These are phyloP conservation scores for Petunia hybrid DNA, from an alignment of 305 asterid genomes.

Conservation along the genomic window DNA sequence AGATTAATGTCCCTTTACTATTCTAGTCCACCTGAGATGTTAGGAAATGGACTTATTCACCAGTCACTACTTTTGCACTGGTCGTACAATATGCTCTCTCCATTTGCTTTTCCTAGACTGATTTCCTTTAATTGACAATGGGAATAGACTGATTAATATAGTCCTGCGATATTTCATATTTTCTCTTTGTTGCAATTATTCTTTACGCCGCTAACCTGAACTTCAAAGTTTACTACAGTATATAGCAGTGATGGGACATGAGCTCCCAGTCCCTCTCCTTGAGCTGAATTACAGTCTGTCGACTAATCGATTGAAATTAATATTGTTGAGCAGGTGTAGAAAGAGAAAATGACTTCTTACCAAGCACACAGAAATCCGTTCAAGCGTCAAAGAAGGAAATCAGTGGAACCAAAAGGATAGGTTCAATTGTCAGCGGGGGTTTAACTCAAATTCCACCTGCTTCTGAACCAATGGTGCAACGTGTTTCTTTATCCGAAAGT, in stretches of 20 bases:
- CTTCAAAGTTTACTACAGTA: slow-evolving; percentile 16
- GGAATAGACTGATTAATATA: slow-evolving; percentile 17
- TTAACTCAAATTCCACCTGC: slow-evolving; percentile 24
- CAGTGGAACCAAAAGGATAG: slow-evolving; percentile 41
- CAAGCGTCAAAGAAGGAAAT: slow-evolving; percentile 42
- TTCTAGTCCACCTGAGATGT: neutral
- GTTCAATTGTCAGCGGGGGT: slow-evolving; percentile 36
- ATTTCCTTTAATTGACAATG: neutral
- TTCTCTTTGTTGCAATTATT: neutral
- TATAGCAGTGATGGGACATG: slow-evolving; percentile 5
- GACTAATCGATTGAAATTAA: slow-evolving; percentile 27
- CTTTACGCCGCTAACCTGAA: slow-evolving; percentile 18
- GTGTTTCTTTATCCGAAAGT: slow-evolving; percentile 43
- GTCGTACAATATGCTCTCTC: neutral
- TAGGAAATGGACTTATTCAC: neutral
- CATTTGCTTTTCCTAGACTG: neutral
- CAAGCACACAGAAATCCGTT: slow-evolving; percentile 33
- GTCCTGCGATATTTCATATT: neutral
- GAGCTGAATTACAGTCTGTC: slow-evolving; percentile 6
- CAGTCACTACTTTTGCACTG: neutral
- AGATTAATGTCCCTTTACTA: neutral
- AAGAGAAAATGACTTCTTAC: slow-evolving; percentile 39
- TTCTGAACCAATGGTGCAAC: slow-evolving; percentile 41
- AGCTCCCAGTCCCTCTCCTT: neutral
- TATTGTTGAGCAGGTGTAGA: slow-evolving; percentile 42